Percentiles rank a stretch among this genome's conserved stretches.
phyloP scores from a whole-genome alignment of 2,329 filamentous ascomycete genomes.

The Camillea tinctor region DNA sequence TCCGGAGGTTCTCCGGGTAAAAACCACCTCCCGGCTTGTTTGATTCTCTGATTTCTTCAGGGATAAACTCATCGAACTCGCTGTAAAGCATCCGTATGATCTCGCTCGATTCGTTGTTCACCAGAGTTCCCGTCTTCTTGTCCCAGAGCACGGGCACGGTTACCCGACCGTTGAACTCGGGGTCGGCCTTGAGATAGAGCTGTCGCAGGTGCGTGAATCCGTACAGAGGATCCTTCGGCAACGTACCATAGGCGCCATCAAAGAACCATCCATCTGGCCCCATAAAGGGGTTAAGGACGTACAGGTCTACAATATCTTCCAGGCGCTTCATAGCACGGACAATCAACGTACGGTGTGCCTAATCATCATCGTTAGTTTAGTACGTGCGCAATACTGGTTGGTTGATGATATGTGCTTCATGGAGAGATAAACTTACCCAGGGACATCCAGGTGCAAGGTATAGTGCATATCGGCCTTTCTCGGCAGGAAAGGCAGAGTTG shows the following conservation, averaged over 20 bases:
- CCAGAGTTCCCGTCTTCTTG: constrained; percentile 66
- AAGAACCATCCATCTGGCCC: constrained; percentile 55
- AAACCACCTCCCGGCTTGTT: constrained; percentile 52
- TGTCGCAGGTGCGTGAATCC: constrained; percentile 66
- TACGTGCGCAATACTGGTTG: background rate
- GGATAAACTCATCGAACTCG: constrained; percentile 65
- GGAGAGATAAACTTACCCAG: constrained; percentile 46
- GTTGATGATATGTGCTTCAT: background rate
- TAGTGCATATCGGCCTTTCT: constrained; percentile 59
- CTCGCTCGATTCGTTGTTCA: constrained; percentile 81
- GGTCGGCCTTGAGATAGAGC: constrained; percentile 68
- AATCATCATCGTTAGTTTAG: background rate
- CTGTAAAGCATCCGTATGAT: constrained; percentile 82
- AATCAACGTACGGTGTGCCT: constrained; percentile 72
- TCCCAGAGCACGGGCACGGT: constrained; percentile 75
- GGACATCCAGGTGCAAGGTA: constrained; percentile 62
- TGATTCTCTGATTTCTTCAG: constrained; percentile 49
- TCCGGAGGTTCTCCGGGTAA: constrained; percentile 52
- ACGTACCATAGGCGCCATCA: constrained; percentile 42
- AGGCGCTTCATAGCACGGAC: constrained; percentile 71
- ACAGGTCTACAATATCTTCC: constrained; percentile 65
- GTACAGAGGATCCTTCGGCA: constrained; percentile 61
- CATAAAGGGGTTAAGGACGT: constrained; percentile 69
- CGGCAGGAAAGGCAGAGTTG: constrained; percentile 53
- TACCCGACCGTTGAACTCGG: constrained; percentile 66